Percentiles rank a stretch among this genome's conserved stretches.
These are phyloP conservation scores for Emericellopsis cladophorae DNA, from an alignment of 2,329 filamentous ascomycete species.

Conservation along the genomic window DNA sequence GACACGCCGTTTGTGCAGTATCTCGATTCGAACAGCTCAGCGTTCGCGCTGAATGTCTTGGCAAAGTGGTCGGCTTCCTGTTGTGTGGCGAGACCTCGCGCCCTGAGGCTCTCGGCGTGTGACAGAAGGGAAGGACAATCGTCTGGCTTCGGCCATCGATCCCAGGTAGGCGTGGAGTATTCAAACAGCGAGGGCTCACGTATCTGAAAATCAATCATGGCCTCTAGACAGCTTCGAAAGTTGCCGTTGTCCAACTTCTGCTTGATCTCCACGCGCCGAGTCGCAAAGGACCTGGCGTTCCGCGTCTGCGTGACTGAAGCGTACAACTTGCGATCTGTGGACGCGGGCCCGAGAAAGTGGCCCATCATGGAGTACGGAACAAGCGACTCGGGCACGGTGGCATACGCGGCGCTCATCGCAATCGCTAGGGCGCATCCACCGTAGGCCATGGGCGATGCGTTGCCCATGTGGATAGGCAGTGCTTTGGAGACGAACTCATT, in stretches of 20 bases:
- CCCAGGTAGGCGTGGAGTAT: constrained; percentile 23
- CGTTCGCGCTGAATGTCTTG: constrained; percentile 14
- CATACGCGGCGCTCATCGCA: constrained; percentile 26
- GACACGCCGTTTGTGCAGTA: constrained; percentile 25
- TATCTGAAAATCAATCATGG: constrained; percentile 32
- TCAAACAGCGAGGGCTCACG: constrained; percentile 19
- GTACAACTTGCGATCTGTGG: constrained; percentile 21
- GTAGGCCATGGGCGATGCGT: constrained; percentile 23
- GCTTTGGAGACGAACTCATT: constrained; percentile 13
- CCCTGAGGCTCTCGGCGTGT: constrained; percentile 6
- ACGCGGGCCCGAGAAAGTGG: constrained; percentile 31
- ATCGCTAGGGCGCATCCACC: constrained; percentile 28
- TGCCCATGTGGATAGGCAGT: constrained; percentile 16
- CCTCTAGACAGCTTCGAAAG: constrained; percentile 24
- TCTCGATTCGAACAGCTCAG: constrained; percentile 19
- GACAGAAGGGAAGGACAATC: constrained; percentile 10
- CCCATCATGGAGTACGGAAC: constrained; percentile 32
- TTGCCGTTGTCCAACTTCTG: constrained; percentile 23
- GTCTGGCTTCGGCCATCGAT: constrained; percentile 8
- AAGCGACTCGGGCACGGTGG: constrained; percentile 20
- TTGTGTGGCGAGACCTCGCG: constrained; percentile 11
- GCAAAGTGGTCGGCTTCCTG: constrained; percentile 9
- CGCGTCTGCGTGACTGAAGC: constrained; percentile 22
- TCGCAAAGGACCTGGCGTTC: constrained; percentile 33
- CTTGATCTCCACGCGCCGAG: constrained; percentile 28